Percentiles rank a stretch among this genome's conserved stretches.
Conservation (phyloP, 495 filamentous ascomycete species). For the Hyaloscypha variabilis region DNA sequence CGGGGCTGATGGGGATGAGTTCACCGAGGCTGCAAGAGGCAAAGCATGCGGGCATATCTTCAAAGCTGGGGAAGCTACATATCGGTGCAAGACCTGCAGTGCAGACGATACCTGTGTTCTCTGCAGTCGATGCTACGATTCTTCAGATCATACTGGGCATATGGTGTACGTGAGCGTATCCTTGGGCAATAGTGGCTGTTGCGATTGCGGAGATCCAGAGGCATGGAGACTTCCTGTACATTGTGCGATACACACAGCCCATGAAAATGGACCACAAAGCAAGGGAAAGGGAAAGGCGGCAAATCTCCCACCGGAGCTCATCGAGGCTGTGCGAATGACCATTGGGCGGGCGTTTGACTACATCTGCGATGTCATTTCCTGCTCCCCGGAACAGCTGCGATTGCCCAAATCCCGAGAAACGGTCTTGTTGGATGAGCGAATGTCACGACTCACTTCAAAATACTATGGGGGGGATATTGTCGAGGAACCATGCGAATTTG, state of each 20-base stretch:
- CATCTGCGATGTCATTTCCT: slow-evolving; percentile 95
- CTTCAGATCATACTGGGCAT: slow-evolving; percentile 93
- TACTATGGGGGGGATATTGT: slow-evolving; percentile 58
- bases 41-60: slow-evolving; percentile 99
- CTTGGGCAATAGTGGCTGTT: slow-evolving; percentile 90
- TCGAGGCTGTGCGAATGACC: slow-evolving; percentile 76
- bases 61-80: slow-evolving; percentile 87
- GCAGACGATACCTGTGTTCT: slow-evolving; percentile 85
- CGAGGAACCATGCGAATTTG: slow-evolving; percentile 68
- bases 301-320: slow-evolving; percentile 69
- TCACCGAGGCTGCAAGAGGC: slow-evolving; percentile 87
- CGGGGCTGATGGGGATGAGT: slow-evolving; percentile 91
- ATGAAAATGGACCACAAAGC: slow-evolving; percentile 46
- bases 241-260: slow-evolving; percentile 88
- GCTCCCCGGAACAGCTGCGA: slow-evolving; percentile 92
- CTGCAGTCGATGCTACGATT: slow-evolving; percentile 89
- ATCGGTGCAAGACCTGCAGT: slow-evolving; percentile 90
- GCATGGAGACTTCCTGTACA: slow-evolving; percentile 87
- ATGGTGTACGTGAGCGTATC: slow-evolving; percentile 85
- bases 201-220: slow-evolving; percentile 94
- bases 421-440: slow-evolving; percentile 79
- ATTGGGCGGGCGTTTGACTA: slow-evolving; percentile 87
- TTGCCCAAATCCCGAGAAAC: slow-evolving; percentile 78
- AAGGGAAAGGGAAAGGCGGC: slow-evolving; percentile 67
- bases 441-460: slow-evolving; percentile 71